Percentiles rank a stretch among this genome's conserved stretches.
These are phyloP conservation scores for Hyaloperonospora arabidopsidis DNA, from an alignment of 352 stramenopile species.

Conservation along the genomic window DNA sequence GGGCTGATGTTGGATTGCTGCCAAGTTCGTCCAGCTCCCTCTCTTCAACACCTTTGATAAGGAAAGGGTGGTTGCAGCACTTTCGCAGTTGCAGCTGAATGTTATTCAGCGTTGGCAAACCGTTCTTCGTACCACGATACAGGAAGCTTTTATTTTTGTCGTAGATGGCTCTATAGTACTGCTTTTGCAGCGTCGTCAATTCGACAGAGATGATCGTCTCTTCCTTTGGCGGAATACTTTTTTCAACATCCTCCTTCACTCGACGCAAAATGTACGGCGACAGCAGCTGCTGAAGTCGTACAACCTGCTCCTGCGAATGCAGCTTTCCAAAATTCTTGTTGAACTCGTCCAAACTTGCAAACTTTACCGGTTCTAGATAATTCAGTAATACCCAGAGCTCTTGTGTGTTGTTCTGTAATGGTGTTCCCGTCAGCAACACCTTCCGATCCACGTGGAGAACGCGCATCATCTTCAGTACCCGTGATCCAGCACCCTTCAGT, in stretches of 20 bases:
- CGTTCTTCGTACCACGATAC: slow-evolving; percentile 82
- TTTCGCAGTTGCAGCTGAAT: slow-evolving; percentile 99
- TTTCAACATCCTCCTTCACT: slow-evolving; percentile 96
- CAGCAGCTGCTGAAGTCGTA: slow-evolving; percentile 90
- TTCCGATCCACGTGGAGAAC: slow-evolving; percentile 84
- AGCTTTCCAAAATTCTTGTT: slow-evolving; percentile 91
- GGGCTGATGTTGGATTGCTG: slow-evolving; percentile 30
- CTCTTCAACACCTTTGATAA: slow-evolving; percentile 93
- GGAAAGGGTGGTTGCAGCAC: slow-evolving; percentile 99
- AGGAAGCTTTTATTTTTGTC: slow-evolving; percentile 99
- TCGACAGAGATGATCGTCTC: slow-evolving; percentile 95
- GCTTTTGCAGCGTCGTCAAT: slow-evolving; percentile 97
- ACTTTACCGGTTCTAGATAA: slow-evolving; percentile 92
- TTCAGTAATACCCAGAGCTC: slow-evolving; percentile 97
- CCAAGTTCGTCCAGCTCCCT: slow-evolving; percentile 74
- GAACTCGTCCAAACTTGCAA: slow-evolving; percentile 82
- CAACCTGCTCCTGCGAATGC: slow-evolving; percentile 90
- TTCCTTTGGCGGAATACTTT: slow-evolving; percentile 94
- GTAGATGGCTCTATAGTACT: slow-evolving; percentile 99
- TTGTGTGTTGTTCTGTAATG: slow-evolving; percentile 94
- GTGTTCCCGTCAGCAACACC: slow-evolving; percentile 94
- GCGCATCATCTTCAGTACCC: slow-evolving; percentile 84
- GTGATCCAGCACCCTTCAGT: slow-evolving; percentile 68
- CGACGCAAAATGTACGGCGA: slow-evolving; percentile 93
- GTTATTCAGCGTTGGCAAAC: slow-evolving; percentile 93